Percentiles rank a stretch among this genome's conserved stretches.
phyloP scores from a whole-genome alignment of 345 rosid species.

The Capsella bursapastoris region DNA sequence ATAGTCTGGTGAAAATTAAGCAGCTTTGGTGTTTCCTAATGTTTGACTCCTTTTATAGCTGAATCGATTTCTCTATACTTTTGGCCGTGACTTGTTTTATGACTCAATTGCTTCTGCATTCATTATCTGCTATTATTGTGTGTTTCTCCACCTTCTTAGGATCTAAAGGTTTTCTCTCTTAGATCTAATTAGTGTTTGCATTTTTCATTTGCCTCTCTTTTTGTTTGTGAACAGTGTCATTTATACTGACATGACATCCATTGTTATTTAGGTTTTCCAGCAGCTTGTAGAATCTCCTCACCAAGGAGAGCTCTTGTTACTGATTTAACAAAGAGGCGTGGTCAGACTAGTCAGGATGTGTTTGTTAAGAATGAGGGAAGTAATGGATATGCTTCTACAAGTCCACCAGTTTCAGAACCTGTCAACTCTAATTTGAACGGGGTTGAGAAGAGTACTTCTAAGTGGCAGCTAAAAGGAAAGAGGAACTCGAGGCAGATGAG shows the following conservation, averaged over 20 bases:
- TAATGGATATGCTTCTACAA: constrained; percentile 55
- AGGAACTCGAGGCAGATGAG: constrained; percentile 82
- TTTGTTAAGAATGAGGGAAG: constrained; percentile 51
- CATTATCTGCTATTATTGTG: constrained; percentile 10
- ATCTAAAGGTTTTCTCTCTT: constrained; percentile 13
- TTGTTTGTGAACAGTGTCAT: constrained; percentile 20
- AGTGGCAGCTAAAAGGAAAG: constrained; percentile 95
- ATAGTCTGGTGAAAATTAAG: neutral
- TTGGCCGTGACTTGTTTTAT: constrained; percentile 5
- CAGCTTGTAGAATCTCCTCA: constrained; percentile 30
- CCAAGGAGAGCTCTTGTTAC: constrained; percentile 48
- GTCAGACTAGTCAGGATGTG: constrained; percentile 50
- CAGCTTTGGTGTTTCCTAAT: neutral
- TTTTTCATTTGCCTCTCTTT: neutral
- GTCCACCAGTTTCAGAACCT: constrained; percentile 49
- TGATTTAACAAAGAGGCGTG: constrained; percentile 52
- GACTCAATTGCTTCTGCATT: constrained; percentile 4
- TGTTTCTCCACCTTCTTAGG: constrained; percentile 21
- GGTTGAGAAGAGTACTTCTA: constrained; percentile 72
- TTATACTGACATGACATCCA: constrained; percentile 9
- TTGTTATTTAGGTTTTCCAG: constrained; percentile 27
- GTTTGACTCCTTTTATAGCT: constrained; percentile 1
- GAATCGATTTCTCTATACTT: neutral
- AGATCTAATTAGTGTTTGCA: constrained; percentile 6
- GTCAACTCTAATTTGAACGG: constrained; percentile 50